Percentiles rank a stretch among this genome's conserved stretches.
Evolutionary conservation across 2,329 filamentous ascomycete genomes (phyloP).

Genomic region (Malbranchea zuffiana): DNA sequence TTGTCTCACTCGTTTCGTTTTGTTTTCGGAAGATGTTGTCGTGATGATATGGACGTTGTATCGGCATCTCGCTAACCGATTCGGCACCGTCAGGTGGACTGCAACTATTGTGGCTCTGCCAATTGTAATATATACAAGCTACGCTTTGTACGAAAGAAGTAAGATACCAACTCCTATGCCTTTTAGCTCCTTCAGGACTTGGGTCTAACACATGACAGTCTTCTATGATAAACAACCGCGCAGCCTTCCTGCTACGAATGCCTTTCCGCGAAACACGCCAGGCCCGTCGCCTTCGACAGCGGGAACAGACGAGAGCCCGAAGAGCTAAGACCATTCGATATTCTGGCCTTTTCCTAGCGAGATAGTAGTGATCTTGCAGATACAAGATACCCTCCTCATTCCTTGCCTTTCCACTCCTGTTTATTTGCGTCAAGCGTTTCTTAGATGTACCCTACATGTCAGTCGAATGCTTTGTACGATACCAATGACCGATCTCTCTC

Average conservation of each 20-base stretch:
- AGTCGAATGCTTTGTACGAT: too few relatives aligned
- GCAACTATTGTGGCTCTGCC: conserved; percentile 21
- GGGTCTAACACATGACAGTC: conserved; percentile 1
- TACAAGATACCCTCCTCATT: too few relatives aligned
- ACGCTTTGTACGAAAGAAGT: conserved; percentile 21
- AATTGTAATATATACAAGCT: conserved; percentile 21
- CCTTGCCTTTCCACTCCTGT: too few relatives aligned
- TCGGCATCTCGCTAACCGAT: not conserved
- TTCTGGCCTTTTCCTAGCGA: too few relatives aligned
- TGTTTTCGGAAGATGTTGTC: not conserved
- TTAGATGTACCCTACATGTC: too few relatives aligned
- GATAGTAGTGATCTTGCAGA: too few relatives aligned
- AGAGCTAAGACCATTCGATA: too few relatives aligned
- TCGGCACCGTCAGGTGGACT: conserved; percentile 19
- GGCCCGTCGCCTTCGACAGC: too few relatives aligned
- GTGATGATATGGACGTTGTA: not conserved
- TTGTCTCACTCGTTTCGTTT: conserved; percentile 1
- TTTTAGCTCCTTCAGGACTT: not conserved
- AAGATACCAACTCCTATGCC: conserved; percentile 2
- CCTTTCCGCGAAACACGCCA: too few relatives aligned
- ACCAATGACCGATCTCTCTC: too few relatives aligned
- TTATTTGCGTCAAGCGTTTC: too few relatives aligned
- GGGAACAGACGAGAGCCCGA: too few relatives aligned
- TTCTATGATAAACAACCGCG: conserved; percentile 10
- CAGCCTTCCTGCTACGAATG: conserved; percentile 10